phyloP scores from a whole-genome alignment of 2,329 filamentous ascomycete species.

The Myriosclerotinia curreyana region DNA sequence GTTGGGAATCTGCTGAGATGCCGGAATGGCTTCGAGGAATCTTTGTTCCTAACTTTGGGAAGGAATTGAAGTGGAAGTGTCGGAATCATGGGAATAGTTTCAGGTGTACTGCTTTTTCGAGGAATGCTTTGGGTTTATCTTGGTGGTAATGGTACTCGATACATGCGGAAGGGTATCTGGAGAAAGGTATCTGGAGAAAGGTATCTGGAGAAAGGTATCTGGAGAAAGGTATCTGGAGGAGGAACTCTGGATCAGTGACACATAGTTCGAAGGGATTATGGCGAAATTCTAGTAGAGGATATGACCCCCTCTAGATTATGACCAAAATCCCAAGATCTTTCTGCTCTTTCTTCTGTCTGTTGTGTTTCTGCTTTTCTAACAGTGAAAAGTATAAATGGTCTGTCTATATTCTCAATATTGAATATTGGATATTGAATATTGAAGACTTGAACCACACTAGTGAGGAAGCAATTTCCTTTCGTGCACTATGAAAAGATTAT shows the following conservation, averaged over 20 bases:
- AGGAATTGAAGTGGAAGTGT: background rate
- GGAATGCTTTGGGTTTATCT: background rate
- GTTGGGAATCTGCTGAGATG: background rate
- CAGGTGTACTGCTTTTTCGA: background rate
- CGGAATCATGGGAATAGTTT: background rate
- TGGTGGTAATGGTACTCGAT: background rate
- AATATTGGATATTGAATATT: background rate
- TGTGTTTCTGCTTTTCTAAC: background rate
- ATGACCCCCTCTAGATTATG: background rate
- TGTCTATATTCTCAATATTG: background rate
- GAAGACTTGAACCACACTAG: background rate
- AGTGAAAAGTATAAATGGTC: background rate
- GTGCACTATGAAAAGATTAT: background rate
- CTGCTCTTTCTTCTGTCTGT: no score
- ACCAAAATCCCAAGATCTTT: no score
- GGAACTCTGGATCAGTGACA: background rate
- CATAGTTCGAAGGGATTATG: background rate
- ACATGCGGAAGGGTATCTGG: no score
- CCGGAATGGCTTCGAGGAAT: slow-evolving; percentile 6
- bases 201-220: background rate
- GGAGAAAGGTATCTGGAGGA: background rate
- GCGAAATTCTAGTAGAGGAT: background rate
- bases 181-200: no score
- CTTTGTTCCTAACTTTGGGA: background rate
- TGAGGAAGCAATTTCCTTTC: background rate